These are phyloP conservation scores for Sarcodon aspratus DNA, from an alignment of 768 basidiomycete species.

Conservation along the genomic window DNA sequence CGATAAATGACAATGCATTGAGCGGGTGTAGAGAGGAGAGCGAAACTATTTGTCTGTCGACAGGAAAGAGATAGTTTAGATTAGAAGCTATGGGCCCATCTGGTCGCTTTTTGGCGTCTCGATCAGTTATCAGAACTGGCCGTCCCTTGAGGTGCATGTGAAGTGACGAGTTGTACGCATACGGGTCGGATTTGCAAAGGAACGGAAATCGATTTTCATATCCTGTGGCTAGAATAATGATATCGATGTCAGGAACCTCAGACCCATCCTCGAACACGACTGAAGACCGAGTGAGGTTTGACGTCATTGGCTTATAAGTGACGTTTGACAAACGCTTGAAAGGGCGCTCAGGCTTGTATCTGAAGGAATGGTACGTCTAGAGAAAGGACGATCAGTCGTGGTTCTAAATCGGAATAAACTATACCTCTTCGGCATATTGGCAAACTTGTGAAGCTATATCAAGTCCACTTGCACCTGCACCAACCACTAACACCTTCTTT, in stretches of 20 bases:
- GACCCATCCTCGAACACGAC: conserved; percentile 40
- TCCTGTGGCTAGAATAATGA: conserved; percentile 42
- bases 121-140: background rate
- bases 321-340: conserved; percentile 4
- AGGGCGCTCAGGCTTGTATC: conserved; percentile 7
- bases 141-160: background rate
- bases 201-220: conserved; percentile 44
- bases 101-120: background rate
- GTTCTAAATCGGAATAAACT: background rate
- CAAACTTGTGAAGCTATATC: conserved; percentile 35
- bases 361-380: conserved; percentile 26
- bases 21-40: conserved; percentile 33
- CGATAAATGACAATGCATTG: conserved; percentile 44
- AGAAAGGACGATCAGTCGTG: background rate
- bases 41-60: conserved; percentile 42
- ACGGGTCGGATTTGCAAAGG: conserved; percentile 16
- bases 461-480: conserved; percentile 33
- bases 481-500: conserved; percentile 36
- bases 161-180: conserved; percentile 1
- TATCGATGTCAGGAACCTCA: conserved; percentile 25
- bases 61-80: conserved; percentile 40
- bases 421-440: conserved; percentile 28
- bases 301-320: conserved; percentile 29
- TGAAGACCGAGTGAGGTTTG: conserved; percentile 31
- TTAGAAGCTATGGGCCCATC: conserved; percentile 30